phyloP scores from a whole-genome alignment of 768 basidiomycete genomes.

The Lentinus tigrinus region DNA sequence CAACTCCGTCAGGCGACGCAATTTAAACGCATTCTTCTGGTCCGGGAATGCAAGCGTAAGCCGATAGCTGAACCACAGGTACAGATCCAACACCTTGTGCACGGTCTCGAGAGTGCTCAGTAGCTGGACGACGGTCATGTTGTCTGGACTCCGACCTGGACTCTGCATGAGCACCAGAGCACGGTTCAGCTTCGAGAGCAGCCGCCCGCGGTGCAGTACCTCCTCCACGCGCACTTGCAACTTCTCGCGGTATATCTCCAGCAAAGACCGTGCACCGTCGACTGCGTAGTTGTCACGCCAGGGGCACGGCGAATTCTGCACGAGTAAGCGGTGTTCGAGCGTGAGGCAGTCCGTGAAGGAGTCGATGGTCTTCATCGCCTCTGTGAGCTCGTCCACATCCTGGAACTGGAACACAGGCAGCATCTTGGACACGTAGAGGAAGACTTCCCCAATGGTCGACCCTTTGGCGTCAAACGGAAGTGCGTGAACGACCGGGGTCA shows the following conservation, averaged over 20 bases:
- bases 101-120: constrained; percentile 57
- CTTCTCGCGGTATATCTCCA: constrained; percentile 40
- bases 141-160: background rate
- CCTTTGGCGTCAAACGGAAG: constrained; percentile 46
- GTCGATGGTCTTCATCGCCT: constrained; percentile 46
- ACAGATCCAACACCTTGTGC: constrained; percentile 74
- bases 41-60: constrained; percentile 65
- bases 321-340: constrained; percentile 41
- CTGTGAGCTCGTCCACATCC: constrained; percentile 22
- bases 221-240: constrained; percentile 43
- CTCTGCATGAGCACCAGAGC: constrained; percentile 38
- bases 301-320: constrained; percentile 53
- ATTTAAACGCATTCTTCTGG: constrained; percentile 42
- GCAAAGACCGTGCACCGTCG: constrained; percentile 36
- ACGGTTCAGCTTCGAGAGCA: constrained; percentile 41
- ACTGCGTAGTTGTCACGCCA: constrained; percentile 44
- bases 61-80: constrained; percentile 83
- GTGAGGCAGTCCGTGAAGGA: constrained; percentile 35
- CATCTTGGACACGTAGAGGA: constrained; percentile 45
- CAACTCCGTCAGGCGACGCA: constrained; percentile 64
- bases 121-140: constrained; percentile 1
- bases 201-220: constrained; percentile 35
- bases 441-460: constrained; percentile 46
- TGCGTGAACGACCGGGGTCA: constrained; percentile 31
- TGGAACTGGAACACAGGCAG: constrained; percentile 44